Evolutionary conservation across 306 rosid species (phyloP).

Genomic region (Astragalus membranaceus): DNA sequence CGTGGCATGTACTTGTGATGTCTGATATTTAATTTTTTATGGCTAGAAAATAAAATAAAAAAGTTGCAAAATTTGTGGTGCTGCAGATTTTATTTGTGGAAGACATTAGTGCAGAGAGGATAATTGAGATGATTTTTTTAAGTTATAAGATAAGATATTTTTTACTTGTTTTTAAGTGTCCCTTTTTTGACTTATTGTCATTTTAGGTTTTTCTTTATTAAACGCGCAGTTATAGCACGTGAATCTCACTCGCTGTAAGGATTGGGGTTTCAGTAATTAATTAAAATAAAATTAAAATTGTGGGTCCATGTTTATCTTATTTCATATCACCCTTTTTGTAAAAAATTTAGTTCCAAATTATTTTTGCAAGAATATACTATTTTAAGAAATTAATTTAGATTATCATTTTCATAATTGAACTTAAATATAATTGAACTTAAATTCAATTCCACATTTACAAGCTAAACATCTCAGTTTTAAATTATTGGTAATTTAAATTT

Average conservation of each 20-base stretch:
- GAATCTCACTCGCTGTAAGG: not conserved
- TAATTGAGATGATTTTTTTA: constrained; percentile 29
- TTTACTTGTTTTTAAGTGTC: constrained; percentile 20
- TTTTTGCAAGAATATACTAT: too few relatives aligned
- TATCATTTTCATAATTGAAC: too few relatives aligned
- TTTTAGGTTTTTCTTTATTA: not conserved
- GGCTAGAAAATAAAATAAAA: not conserved
- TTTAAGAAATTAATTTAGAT: too few relatives aligned
- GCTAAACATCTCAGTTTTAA: too few relatives aligned
- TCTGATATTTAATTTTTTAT: not conserved
- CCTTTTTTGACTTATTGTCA: constrained; percentile 26
- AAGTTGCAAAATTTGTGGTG: constrained; percentile 12
- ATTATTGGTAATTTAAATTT: too few relatives aligned
- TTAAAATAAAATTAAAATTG: not conserved
- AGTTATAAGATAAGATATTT: constrained; percentile 17
- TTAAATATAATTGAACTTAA: too few relatives aligned
- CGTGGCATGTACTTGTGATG: constrained; percentile 38
- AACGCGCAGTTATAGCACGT: not conserved
- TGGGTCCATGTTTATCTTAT: too few relatives aligned
- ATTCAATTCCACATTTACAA: too few relatives aligned
- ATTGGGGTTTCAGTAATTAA: not conserved
- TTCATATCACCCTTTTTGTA: too few relatives aligned
- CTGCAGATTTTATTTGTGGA: constrained; percentile 36
- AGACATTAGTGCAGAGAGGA: constrained; percentile 15
- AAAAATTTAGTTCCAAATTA: too few relatives aligned